phyloP scores from a whole-genome alignment of 2,329 filamentous ascomycete species.

The Aspergillus versicolor region DNA sequence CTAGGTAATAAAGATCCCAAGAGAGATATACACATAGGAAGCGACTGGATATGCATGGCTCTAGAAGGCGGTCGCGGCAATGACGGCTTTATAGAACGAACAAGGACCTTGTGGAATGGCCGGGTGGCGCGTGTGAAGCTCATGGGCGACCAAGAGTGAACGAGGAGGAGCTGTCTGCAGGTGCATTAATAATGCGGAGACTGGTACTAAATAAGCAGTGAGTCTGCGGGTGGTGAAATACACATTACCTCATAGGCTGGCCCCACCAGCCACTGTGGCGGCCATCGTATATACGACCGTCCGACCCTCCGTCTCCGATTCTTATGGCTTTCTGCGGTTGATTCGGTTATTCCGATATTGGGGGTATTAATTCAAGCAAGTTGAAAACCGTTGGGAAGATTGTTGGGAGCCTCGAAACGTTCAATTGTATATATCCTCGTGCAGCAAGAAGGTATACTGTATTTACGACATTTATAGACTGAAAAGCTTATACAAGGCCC shows the following conservation, averaged over 20 bases:
- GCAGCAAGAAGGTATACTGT: no score
- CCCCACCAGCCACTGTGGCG: neutral
- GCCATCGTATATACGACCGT: no score
- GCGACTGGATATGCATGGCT: constrained; percentile 53
- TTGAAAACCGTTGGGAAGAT: no score
- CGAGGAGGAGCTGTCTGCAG: neutral
- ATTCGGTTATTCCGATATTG: no score
- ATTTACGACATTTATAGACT: no score
- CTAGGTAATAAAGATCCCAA: neutral
- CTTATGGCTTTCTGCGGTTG: no score
- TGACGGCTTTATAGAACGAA: neutral
- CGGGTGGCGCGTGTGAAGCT: constrained; percentile 27
- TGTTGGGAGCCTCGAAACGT: no score
- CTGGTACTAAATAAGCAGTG: neutral
- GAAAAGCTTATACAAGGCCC: no score
- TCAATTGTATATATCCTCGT: no score
- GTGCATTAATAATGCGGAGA: neutral
- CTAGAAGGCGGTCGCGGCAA: constrained; percentile 19
- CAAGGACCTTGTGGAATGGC: constrained; percentile 16
- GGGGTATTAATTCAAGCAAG: no score
- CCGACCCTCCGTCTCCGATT: no score
- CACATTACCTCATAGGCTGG: neutral
- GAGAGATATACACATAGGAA: constrained; percentile 51
- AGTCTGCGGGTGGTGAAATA: neutral
- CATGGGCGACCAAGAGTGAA: constrained; percentile 24